Percentiles rank a stretch among this genome's conserved stretches.
These are phyloP conservation scores for Geosmithia putterillii DNA, from an alignment of 2,329 filamentous ascomycete genomes.

Conservation along the genomic window DNA sequence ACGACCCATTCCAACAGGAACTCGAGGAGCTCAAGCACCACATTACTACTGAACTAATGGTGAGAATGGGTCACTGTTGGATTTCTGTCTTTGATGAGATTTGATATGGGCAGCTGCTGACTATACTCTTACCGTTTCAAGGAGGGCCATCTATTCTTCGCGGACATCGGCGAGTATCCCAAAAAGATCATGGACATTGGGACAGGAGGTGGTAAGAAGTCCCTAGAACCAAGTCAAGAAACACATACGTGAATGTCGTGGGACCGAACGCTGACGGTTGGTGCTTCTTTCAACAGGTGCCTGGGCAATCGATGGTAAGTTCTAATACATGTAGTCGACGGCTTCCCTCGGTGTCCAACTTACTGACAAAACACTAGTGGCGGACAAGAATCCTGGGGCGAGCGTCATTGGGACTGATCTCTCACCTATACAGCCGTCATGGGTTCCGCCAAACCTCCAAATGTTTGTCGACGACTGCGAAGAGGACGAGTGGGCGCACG, in stretches of 20 bases:
- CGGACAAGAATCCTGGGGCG: constrained; percentile 28
- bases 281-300: constrained; percentile 21
- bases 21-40: constrained; percentile 32
- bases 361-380: constrained; percentile 22
- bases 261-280: too few species aligned
- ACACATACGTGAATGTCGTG: too few species aligned
- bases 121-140: constrained; percentile 6
- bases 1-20: constrained; percentile 31
- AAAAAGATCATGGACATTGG: constrained; percentile 34
- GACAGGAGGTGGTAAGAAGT: constrained; percentile 30
- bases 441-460: constrained; percentile 44
- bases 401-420: constrained; percentile 31
- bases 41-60: constrained; percentile 29
- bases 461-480: constrained; percentile 52
- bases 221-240: background rate
- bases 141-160: constrained; percentile 24
- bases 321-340: background rate
- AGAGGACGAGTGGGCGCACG: constrained; percentile 41
- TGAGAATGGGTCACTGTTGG: constrained; percentile 5
- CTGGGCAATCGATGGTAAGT: constrained; percentile 38
- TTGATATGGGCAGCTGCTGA: background rate
- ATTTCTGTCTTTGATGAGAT: background rate
- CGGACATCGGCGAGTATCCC: constrained; percentile 24
- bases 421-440: constrained; percentile 35
- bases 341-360: background rate